Conservation (phyloP, 305 asterid species). For the Lippia alba region DNA sequence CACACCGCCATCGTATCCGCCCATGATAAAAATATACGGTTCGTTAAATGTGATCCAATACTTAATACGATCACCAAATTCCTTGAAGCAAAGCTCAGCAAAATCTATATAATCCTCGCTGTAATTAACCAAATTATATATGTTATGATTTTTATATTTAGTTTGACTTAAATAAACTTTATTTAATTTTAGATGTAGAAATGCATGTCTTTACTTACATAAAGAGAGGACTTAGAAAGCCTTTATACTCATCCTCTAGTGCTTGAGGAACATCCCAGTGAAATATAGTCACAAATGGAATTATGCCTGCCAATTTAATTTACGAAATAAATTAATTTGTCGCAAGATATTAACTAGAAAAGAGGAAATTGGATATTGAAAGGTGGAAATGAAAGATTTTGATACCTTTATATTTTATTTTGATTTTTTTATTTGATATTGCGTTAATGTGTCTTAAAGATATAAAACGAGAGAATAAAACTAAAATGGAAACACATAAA, state of each 20-base stretch:
- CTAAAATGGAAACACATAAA: no score
- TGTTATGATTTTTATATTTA: neutral
- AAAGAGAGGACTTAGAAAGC: constrained; percentile 52
- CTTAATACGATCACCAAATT: constrained; percentile 68
- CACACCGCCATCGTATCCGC: constrained; percentile 47
- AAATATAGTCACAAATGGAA: constrained; percentile 60
- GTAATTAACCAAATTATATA: constrained; percentile 9
- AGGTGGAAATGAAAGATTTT: no score
- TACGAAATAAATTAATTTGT: neutral
- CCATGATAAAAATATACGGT: constrained; percentile 34
- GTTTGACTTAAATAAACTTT: no score
- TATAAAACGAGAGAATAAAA: no score
- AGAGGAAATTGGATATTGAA: no score
- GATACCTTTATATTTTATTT: no score
- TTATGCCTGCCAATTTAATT: constrained; percentile 44
- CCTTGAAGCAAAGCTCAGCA: constrained; percentile 52
- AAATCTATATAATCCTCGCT: constrained; percentile 51
- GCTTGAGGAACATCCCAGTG: constrained; percentile 74
- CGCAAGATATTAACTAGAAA: neutral
- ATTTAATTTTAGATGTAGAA: no score
- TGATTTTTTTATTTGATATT: no score
- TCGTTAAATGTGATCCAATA: constrained; percentile 70
- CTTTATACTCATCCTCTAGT: constrained; percentile 62
- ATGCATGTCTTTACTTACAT: constrained; percentile 38
- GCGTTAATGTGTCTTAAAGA: no score